phyloP scores from a whole-genome alignment of 352 stramenopile genomes.

The Phytophthora constricta region DNA sequence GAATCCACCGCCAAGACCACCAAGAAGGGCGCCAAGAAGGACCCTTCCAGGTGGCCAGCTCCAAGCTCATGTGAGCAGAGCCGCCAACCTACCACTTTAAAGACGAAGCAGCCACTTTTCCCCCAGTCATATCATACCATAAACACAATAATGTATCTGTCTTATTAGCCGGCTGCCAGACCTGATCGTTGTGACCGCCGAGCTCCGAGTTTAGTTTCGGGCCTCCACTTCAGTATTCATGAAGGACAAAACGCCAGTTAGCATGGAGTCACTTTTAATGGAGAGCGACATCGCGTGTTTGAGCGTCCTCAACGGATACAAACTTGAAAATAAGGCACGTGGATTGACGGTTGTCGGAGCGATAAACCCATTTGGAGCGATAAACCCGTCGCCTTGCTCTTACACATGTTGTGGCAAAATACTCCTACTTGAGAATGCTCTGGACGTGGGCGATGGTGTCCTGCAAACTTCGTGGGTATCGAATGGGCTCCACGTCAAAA shows the following conservation, averaged over 20 bases:
- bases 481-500: conserved; percentile 60
- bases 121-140: background rate
- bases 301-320: too few relatives aligned
- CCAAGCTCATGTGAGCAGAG: conserved; percentile 65
- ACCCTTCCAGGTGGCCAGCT: conserved; percentile 69
- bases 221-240: too few relatives aligned
- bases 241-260: too few relatives aligned
- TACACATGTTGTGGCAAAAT: too few relatives aligned
- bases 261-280: too few relatives aligned
- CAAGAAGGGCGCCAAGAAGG: conserved; percentile 36
- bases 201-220: too few relatives aligned
- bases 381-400: too few relatives aligned
- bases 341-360: too few relatives aligned
- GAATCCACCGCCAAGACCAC: conserved; percentile 20
- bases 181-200: too few relatives aligned
- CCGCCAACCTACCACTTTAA: background rate
- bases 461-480: conserved; percentile 69
- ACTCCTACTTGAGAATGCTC: conserved; percentile 37
- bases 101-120: conserved; percentile 4
- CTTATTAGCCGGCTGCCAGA: conserved; percentile 3
- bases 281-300: too few relatives aligned
- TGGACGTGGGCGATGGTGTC: conserved; percentile 62
- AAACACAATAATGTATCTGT: background rate
- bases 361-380: too few relatives aligned
- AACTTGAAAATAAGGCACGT: too few relatives aligned